Evolutionary conservation across 1,284 basidiomycete genomes (phyloP).

Genomic region (Rhodotorula sp.): DNA sequence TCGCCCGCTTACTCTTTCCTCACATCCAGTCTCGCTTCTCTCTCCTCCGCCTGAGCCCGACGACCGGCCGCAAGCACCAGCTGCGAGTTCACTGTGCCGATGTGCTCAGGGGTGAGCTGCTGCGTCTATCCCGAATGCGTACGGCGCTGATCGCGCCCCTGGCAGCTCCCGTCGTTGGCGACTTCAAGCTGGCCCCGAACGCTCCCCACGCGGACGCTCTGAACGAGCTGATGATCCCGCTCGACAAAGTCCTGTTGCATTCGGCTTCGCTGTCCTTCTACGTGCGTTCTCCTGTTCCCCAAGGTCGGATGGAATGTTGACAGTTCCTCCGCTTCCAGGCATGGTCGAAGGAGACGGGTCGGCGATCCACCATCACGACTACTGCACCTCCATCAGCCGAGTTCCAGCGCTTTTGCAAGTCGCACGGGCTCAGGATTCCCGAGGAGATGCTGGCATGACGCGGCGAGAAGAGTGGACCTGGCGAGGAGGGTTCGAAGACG

Average conservation of each 20-base stretch:
- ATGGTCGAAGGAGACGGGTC: constrained; percentile 20
- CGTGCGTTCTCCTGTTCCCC: not conserved
- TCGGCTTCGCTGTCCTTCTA: constrained; percentile 18
- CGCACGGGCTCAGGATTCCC: constrained; percentile 15
- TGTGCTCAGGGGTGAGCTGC: constrained; percentile 19
- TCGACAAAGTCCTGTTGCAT: constrained; percentile 29
- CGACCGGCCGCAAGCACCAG: constrained; percentile 38
- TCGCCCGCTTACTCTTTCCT: not conserved
- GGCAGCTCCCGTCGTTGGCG: constrained; percentile 36
- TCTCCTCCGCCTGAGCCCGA: constrained; percentile 23
- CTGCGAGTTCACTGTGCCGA: constrained; percentile 34
- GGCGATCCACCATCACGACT: constrained; percentile 16
- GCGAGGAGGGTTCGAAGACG: not conserved
- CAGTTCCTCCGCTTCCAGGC: not conserved
- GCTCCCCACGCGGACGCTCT: constrained; percentile 11
- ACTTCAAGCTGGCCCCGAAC: constrained; percentile 29
- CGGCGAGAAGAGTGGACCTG: too few relatives aligned
- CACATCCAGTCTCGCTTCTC: constrained; percentile 1
- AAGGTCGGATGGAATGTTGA: not conserved
- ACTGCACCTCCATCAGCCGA: not conserved
- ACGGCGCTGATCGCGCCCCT: not conserved
- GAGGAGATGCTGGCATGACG: not conserved
- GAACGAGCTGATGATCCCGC: constrained; percentile 13
- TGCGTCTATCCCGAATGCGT: accelerated
- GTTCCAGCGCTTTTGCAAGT: constrained; percentile 23